phyloP scores from a whole-genome alignment of 495 filamentous ascomycete species.

The Penicillium cosmopolitanum region DNA sequence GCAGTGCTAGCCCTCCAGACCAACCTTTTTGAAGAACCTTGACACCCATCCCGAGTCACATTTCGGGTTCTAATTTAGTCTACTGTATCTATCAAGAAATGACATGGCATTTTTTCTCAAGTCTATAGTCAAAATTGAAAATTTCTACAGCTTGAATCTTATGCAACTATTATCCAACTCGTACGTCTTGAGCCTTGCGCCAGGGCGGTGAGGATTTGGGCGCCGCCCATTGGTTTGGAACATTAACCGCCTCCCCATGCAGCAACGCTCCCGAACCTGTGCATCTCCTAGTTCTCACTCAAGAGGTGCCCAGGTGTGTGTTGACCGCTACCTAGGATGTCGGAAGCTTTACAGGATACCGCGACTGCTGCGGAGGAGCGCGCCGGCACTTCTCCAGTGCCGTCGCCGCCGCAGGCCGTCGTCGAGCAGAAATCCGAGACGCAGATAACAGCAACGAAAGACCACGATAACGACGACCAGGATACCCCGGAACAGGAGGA shows the following conservation, averaged over 20 bases:
- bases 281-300: constrained; percentile 6
- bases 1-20: no score
- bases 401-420: constrained; percentile 9
- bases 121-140: no score
- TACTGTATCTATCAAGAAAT: no score
- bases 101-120: no score
- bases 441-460: constrained; percentile 7
- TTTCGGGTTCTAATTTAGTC: no score
- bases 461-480: constrained; percentile 14
- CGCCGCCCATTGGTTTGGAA: not conserved
- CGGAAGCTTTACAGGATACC: constrained; percentile 9
- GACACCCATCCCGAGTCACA: no score
- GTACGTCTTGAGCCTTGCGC: not conserved
- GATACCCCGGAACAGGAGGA: constrained; percentile 13
- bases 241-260: not conserved
- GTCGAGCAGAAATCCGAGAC: constrained; percentile 18
- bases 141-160: no score
- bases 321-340: constrained; percentile 21
- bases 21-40: no score
- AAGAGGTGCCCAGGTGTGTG: constrained; percentile 3
- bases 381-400: constrained; percentile 5
- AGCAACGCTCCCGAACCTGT: not conserved
- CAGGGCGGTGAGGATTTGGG: constrained; percentile 11
- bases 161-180: not conserved
- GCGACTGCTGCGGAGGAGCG: constrained; percentile 5